Evolutionary conservation across 2,329 filamentous ascomycete species (phyloP), one percentile per base, ranked within the genome.

Genomic region (Fusarium anguioides): DNA sequence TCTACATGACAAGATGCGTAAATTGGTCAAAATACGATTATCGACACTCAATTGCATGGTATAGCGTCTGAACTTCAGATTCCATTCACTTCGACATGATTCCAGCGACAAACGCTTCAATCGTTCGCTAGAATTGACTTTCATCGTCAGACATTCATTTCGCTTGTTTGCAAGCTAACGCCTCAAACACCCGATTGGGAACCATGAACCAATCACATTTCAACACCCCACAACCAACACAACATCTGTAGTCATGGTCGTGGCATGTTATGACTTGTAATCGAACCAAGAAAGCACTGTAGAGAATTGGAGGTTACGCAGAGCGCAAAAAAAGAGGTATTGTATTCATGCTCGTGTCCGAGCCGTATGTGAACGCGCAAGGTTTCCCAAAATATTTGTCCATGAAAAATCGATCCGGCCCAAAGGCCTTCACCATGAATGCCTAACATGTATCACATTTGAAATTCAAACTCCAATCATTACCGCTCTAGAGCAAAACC

Each of bases 361-460:
- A 72, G 67, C 62, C 54, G 45, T 71, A 68, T 73, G 63, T 71
- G 69, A 72, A 72, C 69, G 61, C 59, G 69, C 52, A 57, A 72
- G 58, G 42, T 64, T 52, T 66, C 63, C 65, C 62, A 71, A 49
- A 63, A 66, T n/a, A 60, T 71, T 73, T 73, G 71, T 72, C 68
- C 71, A 70, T 68, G 69, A 70, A 73, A 62, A 58, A 69, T 59
- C 41, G 60, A 68, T 54, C 45, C 40, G 39, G 27, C 42, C 51
- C 29, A 27, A 27, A 58, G 60, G 53, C 61, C 60, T 68, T 65
- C 60, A 61, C 63, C 59, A 63, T 64, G 64, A 29, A 61, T 65
- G 48, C 44, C 35, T 45, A 56, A 67, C 58, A 67, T 68, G 54
- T 49, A 55, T 57, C 58, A 68, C 57, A 55, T 56, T 51, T 61